Conservation (phyloP, 2,329 filamentous ascomycete species). For the Curvularia verruculosa region DNA sequence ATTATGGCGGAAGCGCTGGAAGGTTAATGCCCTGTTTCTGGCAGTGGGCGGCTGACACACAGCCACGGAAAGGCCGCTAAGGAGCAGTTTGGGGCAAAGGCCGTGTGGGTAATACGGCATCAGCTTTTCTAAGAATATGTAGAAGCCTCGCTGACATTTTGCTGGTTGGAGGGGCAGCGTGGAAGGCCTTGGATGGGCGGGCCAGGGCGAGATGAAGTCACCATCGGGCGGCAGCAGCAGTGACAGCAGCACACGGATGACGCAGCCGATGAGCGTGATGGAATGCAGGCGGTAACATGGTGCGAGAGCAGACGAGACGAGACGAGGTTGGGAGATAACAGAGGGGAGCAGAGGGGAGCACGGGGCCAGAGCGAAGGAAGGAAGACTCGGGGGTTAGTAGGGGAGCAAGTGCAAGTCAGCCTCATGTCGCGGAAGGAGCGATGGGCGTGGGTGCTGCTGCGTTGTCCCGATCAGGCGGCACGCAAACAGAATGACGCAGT, state of each 20-base stretch:
- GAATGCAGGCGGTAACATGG: not conserved
- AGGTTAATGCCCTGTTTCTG: constrained; percentile 31
- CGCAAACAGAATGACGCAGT: constrained; percentile 24
- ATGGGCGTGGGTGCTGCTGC: constrained; percentile 14
- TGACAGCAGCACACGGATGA: not conserved
- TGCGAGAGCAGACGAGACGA: not conserved
- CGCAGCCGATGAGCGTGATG: not conserved
- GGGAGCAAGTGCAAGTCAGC: constrained; percentile 5
- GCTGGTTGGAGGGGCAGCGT: constrained; percentile 18
- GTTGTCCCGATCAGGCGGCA: constrained; percentile 25
- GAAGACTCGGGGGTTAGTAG: not conserved
- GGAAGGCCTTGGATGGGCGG: constrained; percentile 13
- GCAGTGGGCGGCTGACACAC: constrained; percentile 39
- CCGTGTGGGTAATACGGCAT: constrained; percentile 36
- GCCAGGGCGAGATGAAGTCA: constrained; percentile 5
- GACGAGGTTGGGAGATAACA: not conserved
- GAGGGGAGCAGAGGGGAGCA: not conserved
- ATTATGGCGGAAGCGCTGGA: constrained; percentile 24
- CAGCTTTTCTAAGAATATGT: constrained; percentile 48
- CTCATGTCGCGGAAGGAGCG: constrained; percentile 18
- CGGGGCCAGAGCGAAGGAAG: not conserved
- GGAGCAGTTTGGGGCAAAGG: constrained; percentile 30
- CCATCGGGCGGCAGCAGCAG: not conserved
- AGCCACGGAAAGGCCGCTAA: constrained; percentile 42
- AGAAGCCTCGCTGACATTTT: constrained; percentile 19